Conservation (phyloP, 257 asterid species). For the Solanum paucissectum region DNA sequence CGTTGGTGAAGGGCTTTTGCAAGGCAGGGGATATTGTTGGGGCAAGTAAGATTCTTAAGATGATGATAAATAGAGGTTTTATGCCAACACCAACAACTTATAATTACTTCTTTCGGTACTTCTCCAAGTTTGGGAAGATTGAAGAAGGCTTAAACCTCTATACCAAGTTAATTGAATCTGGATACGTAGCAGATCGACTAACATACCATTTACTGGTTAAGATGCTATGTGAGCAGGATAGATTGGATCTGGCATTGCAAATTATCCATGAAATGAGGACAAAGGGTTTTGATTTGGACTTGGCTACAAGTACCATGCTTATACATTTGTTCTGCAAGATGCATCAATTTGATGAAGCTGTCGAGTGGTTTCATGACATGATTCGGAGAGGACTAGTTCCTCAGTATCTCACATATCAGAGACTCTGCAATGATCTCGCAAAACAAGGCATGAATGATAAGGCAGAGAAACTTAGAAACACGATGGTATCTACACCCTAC, state of each 20-base stretch:
- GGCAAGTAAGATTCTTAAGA: slow-evolving; percentile 58
- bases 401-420: slow-evolving; percentile 67
- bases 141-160: slow-evolving; percentile 69
- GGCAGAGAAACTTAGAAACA: slow-evolving; percentile 36
- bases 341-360: slow-evolving; percentile 47
- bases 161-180: slow-evolving; percentile 40
- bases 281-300: slow-evolving; percentile 68
- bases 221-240: slow-evolving; percentile 57
- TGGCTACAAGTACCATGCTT: slow-evolving; percentile 71
- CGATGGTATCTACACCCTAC: slow-evolving; percentile 60
- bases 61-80: slow-evolving; percentile 50
- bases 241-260: slow-evolving; percentile 27
- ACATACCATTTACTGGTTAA: slow-evolving; percentile 69
- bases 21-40: slow-evolving; percentile 69
- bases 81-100: slow-evolving; percentile 58
- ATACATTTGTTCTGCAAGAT: slow-evolving; percentile 48
- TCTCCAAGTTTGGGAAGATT: slow-evolving; percentile 43
- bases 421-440: slow-evolving; percentile 34
- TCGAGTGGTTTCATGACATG: slow-evolving; percentile 60
- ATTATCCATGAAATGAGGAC: slow-evolving; percentile 60
- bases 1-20: slow-evolving; percentile 78
- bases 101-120: slow-evolving; percentile 61
- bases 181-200: slow-evolving; percentile 56
- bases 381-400: slow-evolving; percentile 79
- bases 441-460: slow-evolving; percentile 44